A percentile compares a stretch with the other conserved stretches of the same genome.
Conservation (phyloP, 805 yeast species). For the Kluyveromyces dobzhanskii region DNA sequence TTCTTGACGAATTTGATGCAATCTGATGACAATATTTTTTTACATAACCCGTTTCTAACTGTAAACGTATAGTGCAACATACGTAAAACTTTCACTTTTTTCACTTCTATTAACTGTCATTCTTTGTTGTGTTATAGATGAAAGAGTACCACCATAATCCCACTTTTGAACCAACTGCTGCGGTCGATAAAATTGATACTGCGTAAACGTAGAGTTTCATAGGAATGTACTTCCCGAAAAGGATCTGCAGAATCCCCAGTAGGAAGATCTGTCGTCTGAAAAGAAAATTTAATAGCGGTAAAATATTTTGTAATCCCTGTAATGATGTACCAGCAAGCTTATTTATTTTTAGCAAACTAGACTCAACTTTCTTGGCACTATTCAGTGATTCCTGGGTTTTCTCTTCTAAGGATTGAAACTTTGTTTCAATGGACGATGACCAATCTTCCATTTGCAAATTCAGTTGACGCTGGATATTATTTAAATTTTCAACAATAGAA, state of each 20-base stretch:
- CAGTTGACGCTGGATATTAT: constrained; percentile 6
- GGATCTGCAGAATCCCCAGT: neutral
- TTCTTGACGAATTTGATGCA: no score
- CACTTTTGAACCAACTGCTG: constrained; percentile 1
- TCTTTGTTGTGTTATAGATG: no score
- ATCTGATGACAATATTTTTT: no score
- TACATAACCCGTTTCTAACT: no score
- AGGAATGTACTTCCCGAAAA: neutral
- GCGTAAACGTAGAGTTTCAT: neutral
- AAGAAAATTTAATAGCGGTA: neutral
- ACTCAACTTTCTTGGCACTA: constrained; percentile 10
- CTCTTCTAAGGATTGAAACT: constrained; percentile 10
- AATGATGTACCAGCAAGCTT: constrained; percentile 3
- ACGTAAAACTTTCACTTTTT: no score
- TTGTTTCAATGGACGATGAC: constrained; percentile 11
- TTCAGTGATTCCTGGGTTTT: constrained; percentile 11
- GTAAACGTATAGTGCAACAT: no score
- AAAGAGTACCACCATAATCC: neutral
- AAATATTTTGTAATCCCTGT: neutral
- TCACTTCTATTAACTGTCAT: no score
- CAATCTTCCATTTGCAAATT: constrained; percentile 12
- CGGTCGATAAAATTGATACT: neutral
- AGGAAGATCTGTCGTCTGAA: neutral
- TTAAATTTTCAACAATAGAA: constrained; percentile 11
- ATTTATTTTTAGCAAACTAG: constrained; percentile 8